phyloP scores from a whole-genome alignment of 106 monocot species.

The Xerophyta viscosa region DNA sequence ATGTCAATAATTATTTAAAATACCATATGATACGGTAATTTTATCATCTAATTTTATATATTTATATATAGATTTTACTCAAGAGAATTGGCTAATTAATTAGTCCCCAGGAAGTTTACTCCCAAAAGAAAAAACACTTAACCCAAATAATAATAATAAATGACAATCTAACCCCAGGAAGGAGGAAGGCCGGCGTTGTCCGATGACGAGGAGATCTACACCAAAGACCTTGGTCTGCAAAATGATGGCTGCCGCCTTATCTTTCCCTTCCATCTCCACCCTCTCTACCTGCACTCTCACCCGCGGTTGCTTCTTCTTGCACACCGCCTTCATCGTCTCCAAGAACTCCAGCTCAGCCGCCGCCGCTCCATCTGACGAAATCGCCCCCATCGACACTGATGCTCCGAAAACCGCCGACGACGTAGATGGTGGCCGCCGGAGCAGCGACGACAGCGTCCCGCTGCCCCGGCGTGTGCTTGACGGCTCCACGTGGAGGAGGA shows the following conservation, averaged over 20 bases:
- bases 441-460: constrained; percentile 21
- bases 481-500: constrained; percentile 63
- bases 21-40: too few species aligned
- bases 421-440: constrained; percentile 9
- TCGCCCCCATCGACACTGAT: background rate
- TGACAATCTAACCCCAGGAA: constrained; percentile 62
- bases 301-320: constrained; percentile 37
- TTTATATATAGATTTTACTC: too few species aligned
- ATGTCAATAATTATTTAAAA: too few species aligned
- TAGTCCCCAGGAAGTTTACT: too few species aligned
- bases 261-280: constrained; percentile 45
- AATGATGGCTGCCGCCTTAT: constrained; percentile 56
- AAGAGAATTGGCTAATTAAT: too few species aligned
- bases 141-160: background rate
- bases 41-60: too few species aligned
- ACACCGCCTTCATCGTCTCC: constrained; percentile 46
- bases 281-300: constrained; percentile 47
- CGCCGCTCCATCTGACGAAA: too few species aligned
- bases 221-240: constrained; percentile 25
- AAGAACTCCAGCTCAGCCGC: constrained; percentile 49
- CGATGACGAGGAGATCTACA: constrained; percentile 65
- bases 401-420: background rate
- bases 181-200: constrained; percentile 40
- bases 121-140: too few species aligned
- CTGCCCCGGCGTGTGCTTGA: background rate